Evolutionary conservation across 2,329 filamentous ascomycete species (phyloP).

Genomic region (Exutisphaerella laricina): DNA sequence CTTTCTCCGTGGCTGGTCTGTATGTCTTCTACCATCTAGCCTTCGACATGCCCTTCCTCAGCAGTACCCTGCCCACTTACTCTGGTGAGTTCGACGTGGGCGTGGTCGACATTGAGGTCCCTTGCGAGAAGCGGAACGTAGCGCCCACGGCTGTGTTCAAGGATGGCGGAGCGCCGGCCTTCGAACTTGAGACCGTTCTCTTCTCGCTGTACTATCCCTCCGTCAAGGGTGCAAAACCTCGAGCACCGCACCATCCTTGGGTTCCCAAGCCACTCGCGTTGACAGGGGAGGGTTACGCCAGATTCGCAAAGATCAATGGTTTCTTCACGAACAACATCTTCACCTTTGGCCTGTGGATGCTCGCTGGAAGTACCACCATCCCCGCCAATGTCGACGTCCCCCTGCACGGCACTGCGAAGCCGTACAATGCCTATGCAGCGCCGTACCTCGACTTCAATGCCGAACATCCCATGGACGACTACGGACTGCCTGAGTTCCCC

Average conservation of each 20-base stretch:
- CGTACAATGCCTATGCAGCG: conserved; percentile 27
- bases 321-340: conserved; percentile 36
- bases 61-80: conserved; percentile 38
- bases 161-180: conserved; percentile 37
- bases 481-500: conserved; percentile 34
- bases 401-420: conserved; percentile 31
- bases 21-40: conserved; percentile 36
- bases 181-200: conserved; percentile 41
- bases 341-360: conserved; percentile 38
- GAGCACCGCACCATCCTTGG: conserved; percentile 37
- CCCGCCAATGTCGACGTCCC: conserved; percentile 42
- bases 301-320: conserved; percentile 37
- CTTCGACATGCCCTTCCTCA: conserved; percentile 39
- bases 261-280: conserved; percentile 41
- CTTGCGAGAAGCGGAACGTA: conserved; percentile 34
- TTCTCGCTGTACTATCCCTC: conserved; percentile 45
- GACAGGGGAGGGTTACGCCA: conserved; percentile 41
- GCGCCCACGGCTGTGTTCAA: conserved; percentile 36
- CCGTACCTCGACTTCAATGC: conserved; percentile 8
- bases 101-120: conserved; percentile 40
- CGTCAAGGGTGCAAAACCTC: conserved; percentile 22
- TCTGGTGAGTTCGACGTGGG: conserved; percentile 41
- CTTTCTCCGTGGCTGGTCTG: conserved; percentile 14
- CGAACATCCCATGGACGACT: conserved; percentile 27
- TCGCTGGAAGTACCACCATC: conserved; percentile 40